These are phyloP conservation scores for Suhomyces sp. DNA, from an alignment of 805 yeast species.

Conservation along the genomic window DNA sequence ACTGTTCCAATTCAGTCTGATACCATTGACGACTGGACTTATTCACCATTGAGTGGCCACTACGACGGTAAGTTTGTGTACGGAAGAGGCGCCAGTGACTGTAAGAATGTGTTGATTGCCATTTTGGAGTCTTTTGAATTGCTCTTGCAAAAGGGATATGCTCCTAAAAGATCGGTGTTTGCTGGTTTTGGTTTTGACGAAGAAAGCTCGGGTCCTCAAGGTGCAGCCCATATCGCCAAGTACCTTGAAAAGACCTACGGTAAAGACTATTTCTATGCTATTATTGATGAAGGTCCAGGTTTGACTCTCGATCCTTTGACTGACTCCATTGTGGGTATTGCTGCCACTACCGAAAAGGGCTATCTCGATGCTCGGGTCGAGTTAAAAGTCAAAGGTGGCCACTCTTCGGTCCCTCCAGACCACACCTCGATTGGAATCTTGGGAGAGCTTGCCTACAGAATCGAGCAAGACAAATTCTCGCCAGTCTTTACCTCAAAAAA, in stretches of 20 bases:
- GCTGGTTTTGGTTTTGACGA: slow-evolving; percentile 78
- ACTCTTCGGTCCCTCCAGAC: slow-evolving; percentile 75
- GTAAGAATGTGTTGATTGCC: slow-evolving; percentile 66
- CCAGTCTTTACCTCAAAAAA: slow-evolving; percentile 48
- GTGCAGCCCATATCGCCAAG: slow-evolving; percentile 54
- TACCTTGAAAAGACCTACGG: slow-evolving; percentile 57
- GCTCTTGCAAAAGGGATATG: slow-evolving; percentile 45
- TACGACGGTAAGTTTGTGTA: slow-evolving; percentile 64
- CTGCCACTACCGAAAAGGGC: slow-evolving; percentile 46
- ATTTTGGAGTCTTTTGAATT: slow-evolving; percentile 61
- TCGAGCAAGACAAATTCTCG: slow-evolving; percentile 57
- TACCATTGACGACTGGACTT: slow-evolving; percentile 57
- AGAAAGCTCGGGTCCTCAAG: slow-evolving; percentile 62
- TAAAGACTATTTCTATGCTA: slow-evolving; percentile 51
- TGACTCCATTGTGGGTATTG: slow-evolving; percentile 54
- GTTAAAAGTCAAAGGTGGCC: slow-evolving; percentile 70
- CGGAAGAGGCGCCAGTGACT: slow-evolving; percentile 80
- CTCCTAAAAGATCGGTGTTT: slow-evolving; percentile 61
- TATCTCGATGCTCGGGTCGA: slow-evolving; percentile 47
- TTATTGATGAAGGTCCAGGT: slow-evolving; percentile 69
- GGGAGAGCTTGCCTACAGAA: slow-evolving; percentile 50
- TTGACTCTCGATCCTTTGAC: slow-evolving; percentile 30
- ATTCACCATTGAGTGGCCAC: slow-evolving; percentile 58
- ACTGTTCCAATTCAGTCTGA: slow-evolving; percentile 71
- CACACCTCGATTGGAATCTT: slow-evolving; percentile 79